Evolutionary conservation across 352 stramenopile species (phyloP), one percentile per base, ranked within the genome.

Genomic region (Globisporangium perplexum): DNA sequence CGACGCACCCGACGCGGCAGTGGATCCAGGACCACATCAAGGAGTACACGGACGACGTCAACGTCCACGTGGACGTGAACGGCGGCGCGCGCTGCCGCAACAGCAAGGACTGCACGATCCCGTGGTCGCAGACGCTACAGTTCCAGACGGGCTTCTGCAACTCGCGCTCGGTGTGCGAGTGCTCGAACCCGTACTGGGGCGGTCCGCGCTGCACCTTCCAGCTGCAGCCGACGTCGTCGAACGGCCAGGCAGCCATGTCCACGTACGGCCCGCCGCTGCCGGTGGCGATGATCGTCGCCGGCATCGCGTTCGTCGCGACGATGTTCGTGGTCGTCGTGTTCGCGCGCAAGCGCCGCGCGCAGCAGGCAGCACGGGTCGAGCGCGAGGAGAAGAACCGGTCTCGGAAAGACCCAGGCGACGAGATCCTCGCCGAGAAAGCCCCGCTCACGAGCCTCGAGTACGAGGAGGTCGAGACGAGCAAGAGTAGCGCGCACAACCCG

Each of bases 11-110:
- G 17, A 88, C 77, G n/a, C 66, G 74, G 0, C 62, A 88, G 56
- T 90, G 72, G 69, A 89, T 90, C 55, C 63, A 79, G 22, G 77
- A 82, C 57, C 65, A 90, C 55, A 63, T 77, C 23, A 39, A 62
- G 0, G 70, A 86, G 15, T 90, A 87, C 60, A 68, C 73, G 14
- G 74, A 90, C 47, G 65, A 57, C 17, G 57, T 74, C n/a, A 90
- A 90, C 62, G 28, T 58, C 15, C 50, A 70, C 33, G 58, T 84
- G 30, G 67, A 77, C 28, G 69, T 90, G 39, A n/a, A 70, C 30
- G 79, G 79, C 45, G 72, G 75, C 31, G 77, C 77, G 7, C 63
- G 68, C 12, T 90, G 80, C 52, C 52, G 62, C 7, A 65, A 71
- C 31, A 76, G 70, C 60, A 60, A 57, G 10, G 80, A 90, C 64